A percentile compares a stretch with the other conserved stretches of the same genome.
Evolutionary conservation across 768 basidiomycete genomes (phyloP).

Genomic region (Tricholoma matsutake): DNA sequence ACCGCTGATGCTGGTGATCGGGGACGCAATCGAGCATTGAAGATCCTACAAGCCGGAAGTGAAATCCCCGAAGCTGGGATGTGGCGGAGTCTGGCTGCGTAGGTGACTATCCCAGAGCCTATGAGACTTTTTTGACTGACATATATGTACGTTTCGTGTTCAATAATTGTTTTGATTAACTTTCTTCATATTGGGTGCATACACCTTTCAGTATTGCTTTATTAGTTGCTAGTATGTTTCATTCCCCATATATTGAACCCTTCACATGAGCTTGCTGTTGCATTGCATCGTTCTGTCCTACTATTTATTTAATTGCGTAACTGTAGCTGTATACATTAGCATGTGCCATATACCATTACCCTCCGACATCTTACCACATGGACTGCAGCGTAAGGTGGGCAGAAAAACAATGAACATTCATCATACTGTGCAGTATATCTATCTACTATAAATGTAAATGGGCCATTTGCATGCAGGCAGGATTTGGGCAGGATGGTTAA

Average conservation of each 20-base stretch:
- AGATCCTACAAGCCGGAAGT: conserved; percentile 68
- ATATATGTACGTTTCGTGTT: conserved; percentile 18
- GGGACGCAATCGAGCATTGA: conserved; percentile 57
- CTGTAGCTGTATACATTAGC: conserved; percentile 2
- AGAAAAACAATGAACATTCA: background rate
- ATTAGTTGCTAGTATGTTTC: conserved; percentile 2
- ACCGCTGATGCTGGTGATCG: conserved; percentile 37
- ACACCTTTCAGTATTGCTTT: conserved; percentile 10
- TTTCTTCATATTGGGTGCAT: conserved; percentile 3
- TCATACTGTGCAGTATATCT: background rate
- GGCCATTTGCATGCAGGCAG: background rate
- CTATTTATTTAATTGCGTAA: background rate
- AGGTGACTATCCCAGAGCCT: background rate
- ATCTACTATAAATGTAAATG: background rate
- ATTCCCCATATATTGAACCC: background rate
- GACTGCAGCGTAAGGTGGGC: background rate
- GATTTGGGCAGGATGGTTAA: background rate
- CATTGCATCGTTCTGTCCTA: background rate
- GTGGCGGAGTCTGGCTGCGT: conserved; percentile 74
- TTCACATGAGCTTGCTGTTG: background rate
- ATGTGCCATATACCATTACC: background rate
- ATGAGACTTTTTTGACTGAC: conserved; percentile 3
- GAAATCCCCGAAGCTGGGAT: conserved; percentile 68
- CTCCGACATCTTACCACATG: background rate
- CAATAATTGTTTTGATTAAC: conserved; percentile 20